These are phyloP conservation scores for Pistacia atlantica DNA, from an alignment of 345 rosid genomes.

Conservation along the genomic window DNA sequence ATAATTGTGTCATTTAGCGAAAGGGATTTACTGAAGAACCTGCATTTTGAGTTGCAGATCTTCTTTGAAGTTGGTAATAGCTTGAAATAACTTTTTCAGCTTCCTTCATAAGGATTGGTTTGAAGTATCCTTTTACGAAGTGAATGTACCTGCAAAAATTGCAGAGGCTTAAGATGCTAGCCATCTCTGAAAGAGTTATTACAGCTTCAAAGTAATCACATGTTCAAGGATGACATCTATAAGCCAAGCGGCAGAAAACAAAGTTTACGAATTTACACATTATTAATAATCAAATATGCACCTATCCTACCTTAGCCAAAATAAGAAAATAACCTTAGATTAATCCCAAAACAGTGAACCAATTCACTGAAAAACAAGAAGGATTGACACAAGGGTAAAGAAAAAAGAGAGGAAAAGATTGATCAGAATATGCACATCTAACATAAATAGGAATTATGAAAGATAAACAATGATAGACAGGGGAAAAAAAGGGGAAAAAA, in stretches of 20 bases:
- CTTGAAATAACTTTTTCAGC: conserved; percentile 88
- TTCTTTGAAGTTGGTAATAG: conserved; percentile 94
- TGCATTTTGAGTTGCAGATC: conserved; percentile 90
- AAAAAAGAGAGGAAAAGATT: background rate
- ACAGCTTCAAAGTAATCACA: background rate
- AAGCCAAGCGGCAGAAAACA: no score
- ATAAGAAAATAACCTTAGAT: background rate
- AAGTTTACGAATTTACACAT: no score
- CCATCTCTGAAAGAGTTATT: background rate
- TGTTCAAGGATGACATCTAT: background rate
- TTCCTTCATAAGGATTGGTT: conserved; percentile 78
- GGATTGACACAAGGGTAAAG: background rate
- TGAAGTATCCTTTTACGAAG: conserved; percentile 75
- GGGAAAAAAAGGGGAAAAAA: no score
- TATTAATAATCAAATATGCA: no score
- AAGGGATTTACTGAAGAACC: conserved; percentile 40
- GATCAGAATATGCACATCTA: background rate
- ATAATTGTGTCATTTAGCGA: conserved; percentile 5
- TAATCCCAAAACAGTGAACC: background rate
- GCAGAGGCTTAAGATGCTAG: conserved; percentile 9
- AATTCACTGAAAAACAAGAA: background rate
- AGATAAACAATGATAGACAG: no score
- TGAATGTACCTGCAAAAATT: conserved; percentile 68
- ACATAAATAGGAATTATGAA: no score
- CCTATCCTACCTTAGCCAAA: background rate